phyloP scores from a whole-genome alignment of 495 filamentous ascomycete species.

The Aspergillus incahuasiensis region DNA sequence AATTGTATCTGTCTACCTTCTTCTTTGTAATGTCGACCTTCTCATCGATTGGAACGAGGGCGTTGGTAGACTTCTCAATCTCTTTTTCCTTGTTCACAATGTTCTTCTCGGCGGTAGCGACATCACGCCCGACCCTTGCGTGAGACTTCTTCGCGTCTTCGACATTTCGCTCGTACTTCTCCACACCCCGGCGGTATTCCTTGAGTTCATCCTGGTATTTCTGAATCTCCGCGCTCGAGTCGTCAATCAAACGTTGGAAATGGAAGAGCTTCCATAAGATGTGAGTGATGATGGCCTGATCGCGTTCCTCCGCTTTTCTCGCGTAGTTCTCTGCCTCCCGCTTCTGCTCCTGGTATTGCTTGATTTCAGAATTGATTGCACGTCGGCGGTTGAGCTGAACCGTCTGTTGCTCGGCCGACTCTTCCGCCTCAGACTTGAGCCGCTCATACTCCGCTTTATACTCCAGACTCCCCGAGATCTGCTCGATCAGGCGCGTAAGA shows the following conservation, averaged over 20 bases:
- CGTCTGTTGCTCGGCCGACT: conserved; percentile 81
- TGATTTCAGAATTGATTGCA: conserved; percentile 96
- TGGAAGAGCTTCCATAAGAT: conserved; percentile 97
- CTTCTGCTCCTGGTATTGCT: conserved; percentile 96
- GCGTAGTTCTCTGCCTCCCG: conserved; percentile 90
- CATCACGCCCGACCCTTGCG: conserved; percentile 70
- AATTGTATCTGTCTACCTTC: conserved; percentile 61
- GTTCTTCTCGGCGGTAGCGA: conserved; percentile 71
- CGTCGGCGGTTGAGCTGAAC: conserved; percentile 82
- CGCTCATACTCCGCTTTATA: conserved; percentile 94
- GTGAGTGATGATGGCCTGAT: conserved; percentile 89
- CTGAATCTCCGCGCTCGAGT: conserved; percentile 84
- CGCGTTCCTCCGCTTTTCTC: conserved; percentile 79
- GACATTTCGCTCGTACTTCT: conserved; percentile 75
- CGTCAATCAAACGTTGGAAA: conserved; percentile 89
- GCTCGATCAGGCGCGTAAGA: conserved; percentile 92
- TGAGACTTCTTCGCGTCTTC: conserved; percentile 87
- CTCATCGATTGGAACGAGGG: conserved; percentile 82
- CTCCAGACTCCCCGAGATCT: conserved; percentile 93
- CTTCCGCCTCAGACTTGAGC: conserved; percentile 77
- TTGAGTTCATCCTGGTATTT: conserved; percentile 95
- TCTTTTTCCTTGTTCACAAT: conserved; percentile 86
- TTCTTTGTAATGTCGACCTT: conserved; percentile 79
- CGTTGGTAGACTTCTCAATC: conserved; percentile 79
- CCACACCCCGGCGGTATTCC: conserved; percentile 81